Evolutionary conservation across 2,329 filamentous ascomycete species (phyloP), one percentile per base, ranked within the genome.

Genomic region (Triangularia verruculosa): DNA sequence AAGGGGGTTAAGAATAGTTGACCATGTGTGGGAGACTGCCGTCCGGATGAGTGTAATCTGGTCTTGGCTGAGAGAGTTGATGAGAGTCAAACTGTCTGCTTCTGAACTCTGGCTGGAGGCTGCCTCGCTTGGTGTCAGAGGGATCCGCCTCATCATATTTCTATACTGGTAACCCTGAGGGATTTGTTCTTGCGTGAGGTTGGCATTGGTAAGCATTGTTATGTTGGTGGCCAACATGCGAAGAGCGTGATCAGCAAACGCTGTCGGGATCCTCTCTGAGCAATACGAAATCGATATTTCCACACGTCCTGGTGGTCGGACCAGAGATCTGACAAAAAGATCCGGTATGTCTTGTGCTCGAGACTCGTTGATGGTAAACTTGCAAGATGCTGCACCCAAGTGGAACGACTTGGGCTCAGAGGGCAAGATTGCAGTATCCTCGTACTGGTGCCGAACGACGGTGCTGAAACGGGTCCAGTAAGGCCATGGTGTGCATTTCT

Each of bases 381-480:
- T 79, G 70, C 82, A 84, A 0, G 75, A 74, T 1, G 79, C 77
- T 15, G 76, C 72, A 2, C 79, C 80, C 1, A 84, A 76, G 64
- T 78, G 78, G 68, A 83, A 79, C 13, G 72, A 70, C 39, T 74
- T 73, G 11, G 73, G 70, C 7, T 77, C 78, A 3, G 75, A 65
- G 2, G 73, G 70, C 34, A 62, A 66, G 52, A 74, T 75, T 5
- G 76, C 74, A 4, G 77, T 77, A 53, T 78, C 76, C 13, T 77
- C 74, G 65, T 76, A 74, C 43, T 80, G 77, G 64, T 86, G 83
- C 57, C 85, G 80, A 2, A 87, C 79, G 1, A 85, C 73, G 2
- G 81, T 83, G 72, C 82, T 83, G 72, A 86, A 83, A 1, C 78
- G 79, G 2, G 80, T 82, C 77, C 82, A 85, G 27, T 79, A 76